phyloP scores from a whole-genome alignment of 352 stramenopile species.

The Phytophthora pseudosyringae region DNA sequence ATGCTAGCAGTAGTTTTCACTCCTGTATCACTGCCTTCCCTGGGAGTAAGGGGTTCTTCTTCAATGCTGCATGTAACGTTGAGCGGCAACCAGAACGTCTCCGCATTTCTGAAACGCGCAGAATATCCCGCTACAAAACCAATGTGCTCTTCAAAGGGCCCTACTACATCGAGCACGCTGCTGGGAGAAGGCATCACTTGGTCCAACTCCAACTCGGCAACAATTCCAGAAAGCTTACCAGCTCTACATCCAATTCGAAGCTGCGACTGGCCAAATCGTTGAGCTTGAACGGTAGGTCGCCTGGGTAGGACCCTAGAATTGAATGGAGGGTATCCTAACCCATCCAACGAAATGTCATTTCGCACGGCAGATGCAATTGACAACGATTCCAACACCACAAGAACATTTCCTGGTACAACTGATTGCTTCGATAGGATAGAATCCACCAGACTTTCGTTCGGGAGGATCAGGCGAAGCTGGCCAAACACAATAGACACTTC shows the following conservation, averaged over 20 bases:
- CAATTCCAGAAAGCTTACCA: constrained; percentile 55
- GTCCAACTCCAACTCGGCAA: constrained; percentile 37
- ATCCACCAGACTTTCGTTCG: constrained; percentile 46
- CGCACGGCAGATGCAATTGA: constrained; percentile 48
- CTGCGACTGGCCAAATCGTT: constrained; percentile 51
- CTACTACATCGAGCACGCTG: constrained; percentile 1
- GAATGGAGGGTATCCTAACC: constrained; percentile 79
- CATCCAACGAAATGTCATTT: constrained; percentile 69
- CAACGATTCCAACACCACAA: constrained; percentile 60
- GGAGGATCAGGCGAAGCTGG: constrained; percentile 60
- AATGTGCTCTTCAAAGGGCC: constrained; percentile 47
- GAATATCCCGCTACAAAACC: constrained; percentile 18
- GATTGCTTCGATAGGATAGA: constrained; percentile 21
- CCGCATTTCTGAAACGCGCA: constrained; percentile 22
- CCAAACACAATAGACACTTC: constrained; percentile 58
- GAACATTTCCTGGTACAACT: constrained; percentile 30
- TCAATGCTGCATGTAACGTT: constrained; percentile 52
- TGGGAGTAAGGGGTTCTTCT: constrained; percentile 23
- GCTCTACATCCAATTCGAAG: constrained; percentile 51
- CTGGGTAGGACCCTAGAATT: constrained; percentile 71
- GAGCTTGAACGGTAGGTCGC: constrained; percentile 48
- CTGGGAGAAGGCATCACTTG: background rate
- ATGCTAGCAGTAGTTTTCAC: constrained; percentile 21
- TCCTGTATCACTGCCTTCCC: background rate
- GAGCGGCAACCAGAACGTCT: constrained; percentile 60